phyloP scores from a whole-genome alignment of 805 yeast species.

The Isabelozyma gotoi region DNA sequence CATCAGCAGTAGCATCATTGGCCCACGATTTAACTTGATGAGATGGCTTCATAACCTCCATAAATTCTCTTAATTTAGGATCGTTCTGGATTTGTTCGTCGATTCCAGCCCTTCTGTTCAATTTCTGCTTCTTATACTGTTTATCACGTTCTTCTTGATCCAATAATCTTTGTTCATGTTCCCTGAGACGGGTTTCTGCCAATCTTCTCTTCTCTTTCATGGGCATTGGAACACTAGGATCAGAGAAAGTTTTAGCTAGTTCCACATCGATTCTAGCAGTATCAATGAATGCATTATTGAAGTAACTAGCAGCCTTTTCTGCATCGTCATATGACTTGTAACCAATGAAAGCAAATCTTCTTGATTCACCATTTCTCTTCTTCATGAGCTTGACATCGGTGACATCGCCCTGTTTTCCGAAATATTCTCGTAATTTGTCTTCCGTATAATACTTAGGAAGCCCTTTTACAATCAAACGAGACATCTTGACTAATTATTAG shows the following conservation, averaged over 20 bases:
- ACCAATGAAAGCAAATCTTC: conserved; percentile 93
- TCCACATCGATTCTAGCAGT: conserved; percentile 79
- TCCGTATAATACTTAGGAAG: conserved; percentile 79
- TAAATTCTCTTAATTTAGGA: conserved; percentile 72
- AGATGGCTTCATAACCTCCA: conserved; percentile 80
- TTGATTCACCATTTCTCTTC: conserved; percentile 79
- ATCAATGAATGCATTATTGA: conserved; percentile 76
- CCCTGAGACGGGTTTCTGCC: conserved; percentile 46
- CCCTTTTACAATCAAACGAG: conserved; percentile 90
- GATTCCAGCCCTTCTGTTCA: conserved; percentile 32
- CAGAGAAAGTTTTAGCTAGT: conserved; percentile 82
- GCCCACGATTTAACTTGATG: conserved; percentile 74
- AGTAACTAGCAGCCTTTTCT: conserved; percentile 69
- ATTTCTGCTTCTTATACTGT: conserved; percentile 38
- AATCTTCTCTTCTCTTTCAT: conserved; percentile 36
- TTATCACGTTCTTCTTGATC: conserved; percentile 37
- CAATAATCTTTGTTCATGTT: conserved; percentile 42
- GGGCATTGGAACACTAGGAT: conserved; percentile 75
- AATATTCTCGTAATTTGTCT: conserved; percentile 66
- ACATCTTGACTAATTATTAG: no score
- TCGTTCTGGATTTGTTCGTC: conserved; percentile 64
- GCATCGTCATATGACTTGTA: conserved; percentile 76
- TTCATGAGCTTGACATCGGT: conserved; percentile 88
- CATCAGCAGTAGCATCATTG: conserved; percentile 54
- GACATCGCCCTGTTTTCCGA: conserved; percentile 59